Evolutionary conservation across 192 early-diverging fungal species (phyloP).

Genomic region (Chytriomyces hyalinus): DNA sequence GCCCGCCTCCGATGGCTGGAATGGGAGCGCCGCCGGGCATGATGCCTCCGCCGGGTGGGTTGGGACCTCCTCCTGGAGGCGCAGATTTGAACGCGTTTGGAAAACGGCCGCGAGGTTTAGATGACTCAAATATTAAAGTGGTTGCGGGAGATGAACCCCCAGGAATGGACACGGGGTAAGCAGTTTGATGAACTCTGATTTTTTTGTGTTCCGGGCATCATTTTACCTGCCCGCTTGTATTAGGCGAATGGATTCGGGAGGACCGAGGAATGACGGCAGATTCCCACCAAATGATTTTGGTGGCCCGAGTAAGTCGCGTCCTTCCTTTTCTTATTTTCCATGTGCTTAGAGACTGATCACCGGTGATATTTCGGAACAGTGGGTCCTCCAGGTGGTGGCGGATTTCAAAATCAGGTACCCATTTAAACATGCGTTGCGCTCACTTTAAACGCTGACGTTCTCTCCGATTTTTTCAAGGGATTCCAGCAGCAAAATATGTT

Average conservation of each 20-base stretch:
- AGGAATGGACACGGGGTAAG: constrained; percentile 16
- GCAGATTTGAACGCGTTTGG: constrained; percentile 30
- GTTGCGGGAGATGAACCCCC: constrained; percentile 32
- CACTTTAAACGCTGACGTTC: background rate
- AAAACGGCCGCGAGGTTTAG: constrained; percentile 32
- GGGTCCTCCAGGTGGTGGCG: constrained; percentile 5
- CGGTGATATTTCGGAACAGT: background rate
- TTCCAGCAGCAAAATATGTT: background rate
- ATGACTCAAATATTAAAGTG: constrained; percentile 32
- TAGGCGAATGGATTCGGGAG: background rate
- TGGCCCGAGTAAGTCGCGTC: background rate
- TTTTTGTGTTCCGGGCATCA: background rate
- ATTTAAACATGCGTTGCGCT: background rate
- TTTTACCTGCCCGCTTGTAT: background rate
- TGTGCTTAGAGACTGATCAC: too few relatives aligned
- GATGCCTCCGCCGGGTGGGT: constrained; percentile 1
- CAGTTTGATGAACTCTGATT: background rate
- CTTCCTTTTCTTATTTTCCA: background rate
- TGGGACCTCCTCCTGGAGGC: background rate
- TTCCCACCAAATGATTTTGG: constrained; percentile 5
- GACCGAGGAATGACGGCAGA: background rate
- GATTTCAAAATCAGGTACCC: background rate
- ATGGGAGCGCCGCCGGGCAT: constrained; percentile 24
- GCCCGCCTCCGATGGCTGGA: background rate
- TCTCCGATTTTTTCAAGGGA: background rate